Conservation (phyloP, 352 stramenopile species). For the Plasmopara viticola region DNA sequence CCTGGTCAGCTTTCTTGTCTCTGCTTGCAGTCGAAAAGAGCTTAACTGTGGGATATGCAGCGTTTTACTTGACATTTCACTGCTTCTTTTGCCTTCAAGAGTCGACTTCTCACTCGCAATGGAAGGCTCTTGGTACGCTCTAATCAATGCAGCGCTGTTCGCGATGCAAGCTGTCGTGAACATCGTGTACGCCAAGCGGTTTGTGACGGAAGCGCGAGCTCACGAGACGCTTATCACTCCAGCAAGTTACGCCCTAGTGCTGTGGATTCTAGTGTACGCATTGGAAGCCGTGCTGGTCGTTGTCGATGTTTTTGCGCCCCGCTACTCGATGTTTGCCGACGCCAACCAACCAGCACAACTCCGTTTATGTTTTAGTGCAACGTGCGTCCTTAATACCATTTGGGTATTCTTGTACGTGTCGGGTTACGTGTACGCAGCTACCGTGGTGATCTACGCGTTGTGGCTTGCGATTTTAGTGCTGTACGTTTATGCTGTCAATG, state of each 20-base stretch:
- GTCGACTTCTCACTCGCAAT: slow-evolving; percentile 22
- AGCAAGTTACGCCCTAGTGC: slow-evolving; percentile 45
- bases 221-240: slow-evolving; percentile 74
- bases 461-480: slow-evolving; percentile 70
- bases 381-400: slow-evolving; percentile 57
- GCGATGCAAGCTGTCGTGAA: slow-evolving; percentile 58
- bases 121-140: slow-evolving; percentile 43
- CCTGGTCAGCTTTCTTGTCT: slow-evolving; percentile 10
- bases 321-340: slow-evolving; percentile 66
- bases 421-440: slow-evolving; percentile 47
- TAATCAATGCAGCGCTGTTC: slow-evolving; percentile 57
- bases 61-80: slow-evolving; percentile 14
- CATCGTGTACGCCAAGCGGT: slow-evolving; percentile 51
- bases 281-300: slow-evolving; percentile 55
- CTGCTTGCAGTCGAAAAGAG: slow-evolving; percentile 11
- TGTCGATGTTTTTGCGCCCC: slow-evolving; percentile 57
- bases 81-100: slow-evolving; percentile 12
- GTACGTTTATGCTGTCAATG: slow-evolving; percentile 76
- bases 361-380: slow-evolving; percentile 53
- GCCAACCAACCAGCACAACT: slow-evolving; percentile 58
- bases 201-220: slow-evolving; percentile 40
- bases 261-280: slow-evolving; percentile 70
- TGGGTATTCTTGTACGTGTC: slow-evolving; percentile 61
- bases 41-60: slow-evolving; percentile 14
- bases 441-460: slow-evolving; percentile 55